A percentile compares a stretch with the other conserved stretches of the same genome.
These are phyloP conservation scores for Penicillium longicatenatum DNA, from an alignment of 495 filamentous ascomycete species.

Conservation along the genomic window DNA sequence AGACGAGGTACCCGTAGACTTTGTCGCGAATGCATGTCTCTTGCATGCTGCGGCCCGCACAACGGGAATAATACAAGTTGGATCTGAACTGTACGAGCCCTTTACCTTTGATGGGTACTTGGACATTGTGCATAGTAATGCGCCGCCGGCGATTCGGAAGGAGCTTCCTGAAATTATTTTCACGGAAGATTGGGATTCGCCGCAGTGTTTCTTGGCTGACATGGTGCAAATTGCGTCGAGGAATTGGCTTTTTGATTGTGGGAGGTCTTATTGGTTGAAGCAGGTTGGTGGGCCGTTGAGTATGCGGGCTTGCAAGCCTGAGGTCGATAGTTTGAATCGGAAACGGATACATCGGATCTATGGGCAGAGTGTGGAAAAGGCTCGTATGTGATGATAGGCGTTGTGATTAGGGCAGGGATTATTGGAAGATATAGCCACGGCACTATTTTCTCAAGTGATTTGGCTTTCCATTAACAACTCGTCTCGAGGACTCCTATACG, in stretches of 20 bases:
- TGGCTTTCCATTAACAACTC: no score
- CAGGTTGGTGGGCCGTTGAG: constrained; percentile 36
- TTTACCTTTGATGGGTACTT: constrained; percentile 35
- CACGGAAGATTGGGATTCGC: constrained; percentile 29
- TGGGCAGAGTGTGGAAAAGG: constrained; percentile 16
- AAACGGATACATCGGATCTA: constrained; percentile 26
- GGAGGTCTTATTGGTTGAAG: constrained; percentile 40
- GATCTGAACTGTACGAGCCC: constrained; percentile 34
- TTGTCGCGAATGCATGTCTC: constrained; percentile 43
- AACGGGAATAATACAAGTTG: constrained; percentile 36
- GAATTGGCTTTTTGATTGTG: constrained; percentile 43
- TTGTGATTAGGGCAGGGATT: background rate
- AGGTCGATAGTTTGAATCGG: constrained; percentile 31
- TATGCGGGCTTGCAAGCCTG: constrained; percentile 26
- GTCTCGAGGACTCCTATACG: no score
- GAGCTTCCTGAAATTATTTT: constrained; percentile 32
- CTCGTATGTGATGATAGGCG: constrained; percentile 16
- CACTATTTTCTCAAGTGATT: no score
- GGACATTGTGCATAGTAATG: constrained; percentile 21
- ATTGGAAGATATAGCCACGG: background rate
- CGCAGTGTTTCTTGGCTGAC: constrained; percentile 38
- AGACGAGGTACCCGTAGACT: constrained; percentile 45
- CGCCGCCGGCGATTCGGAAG: constrained; percentile 21
- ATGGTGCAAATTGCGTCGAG: constrained; percentile 36
- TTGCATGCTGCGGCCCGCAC: constrained; percentile 38